Evolutionary conservation across 78 protist genomes (phyloP).

Genomic region (Creolimax fragrantissima): DNA sequence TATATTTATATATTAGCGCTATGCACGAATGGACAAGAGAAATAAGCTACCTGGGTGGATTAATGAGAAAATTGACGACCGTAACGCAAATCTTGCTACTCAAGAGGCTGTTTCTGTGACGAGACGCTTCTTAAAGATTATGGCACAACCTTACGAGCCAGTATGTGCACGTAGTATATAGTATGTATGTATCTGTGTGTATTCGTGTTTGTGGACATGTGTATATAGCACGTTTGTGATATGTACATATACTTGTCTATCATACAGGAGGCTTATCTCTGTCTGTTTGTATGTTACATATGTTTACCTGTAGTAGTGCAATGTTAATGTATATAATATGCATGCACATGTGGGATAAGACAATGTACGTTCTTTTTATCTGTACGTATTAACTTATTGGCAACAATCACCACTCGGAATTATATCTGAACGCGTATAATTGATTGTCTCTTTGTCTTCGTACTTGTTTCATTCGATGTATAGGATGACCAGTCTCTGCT

Average conservation of each 20-base stretch:
- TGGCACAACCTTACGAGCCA: conserved; percentile 42
- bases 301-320: background rate
- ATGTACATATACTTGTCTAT: background rate
- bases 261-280: background rate
- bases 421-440: background rate
- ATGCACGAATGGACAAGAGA: conserved; percentile 46
- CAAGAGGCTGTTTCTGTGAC: conserved; percentile 30
- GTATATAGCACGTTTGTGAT: background rate
- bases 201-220: background rate
- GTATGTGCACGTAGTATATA: background rate
- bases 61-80: conserved; percentile 19
- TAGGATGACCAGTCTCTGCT: background rate
- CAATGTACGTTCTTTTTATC: background rate
- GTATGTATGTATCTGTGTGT: background rate
- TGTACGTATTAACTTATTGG: background rate
- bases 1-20: background rate
- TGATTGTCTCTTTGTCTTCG: background rate
- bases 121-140: conserved; percentile 13
- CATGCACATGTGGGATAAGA: background rate
- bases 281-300: background rate
- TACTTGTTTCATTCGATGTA: background rate
- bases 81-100: conserved; percentile 18
- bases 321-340: background rate
- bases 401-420: background rate
- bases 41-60: conserved; percentile 71